phyloP scores from a whole-genome alignment of 768 basidiomycete genomes.

The Mycena rebaudengoi region DNA sequence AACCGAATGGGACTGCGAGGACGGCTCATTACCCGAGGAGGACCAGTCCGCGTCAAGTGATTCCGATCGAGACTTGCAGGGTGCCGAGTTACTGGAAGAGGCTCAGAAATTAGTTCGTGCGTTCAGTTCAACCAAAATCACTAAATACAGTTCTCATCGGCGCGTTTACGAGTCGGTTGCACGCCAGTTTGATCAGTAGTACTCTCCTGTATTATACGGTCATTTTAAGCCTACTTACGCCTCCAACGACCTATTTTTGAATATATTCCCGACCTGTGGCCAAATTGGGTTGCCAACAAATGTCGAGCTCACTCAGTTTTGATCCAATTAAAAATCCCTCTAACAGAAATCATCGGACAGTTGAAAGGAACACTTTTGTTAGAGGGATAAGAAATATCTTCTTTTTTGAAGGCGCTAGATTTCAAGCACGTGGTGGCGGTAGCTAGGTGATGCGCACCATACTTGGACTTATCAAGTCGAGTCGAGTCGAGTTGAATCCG shows the following conservation, averaged over 20 bases:
- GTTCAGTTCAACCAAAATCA: slow-evolving; percentile 32
- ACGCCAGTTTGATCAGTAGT: slow-evolving; percentile 17
- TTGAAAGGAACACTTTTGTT: too few relatives aligned
- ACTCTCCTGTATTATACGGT: background rate
- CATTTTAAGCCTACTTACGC: slow-evolving; percentile 12
- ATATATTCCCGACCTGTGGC: background rate
- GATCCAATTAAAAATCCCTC: background rate
- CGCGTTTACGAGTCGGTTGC: slow-evolving; percentile 26
- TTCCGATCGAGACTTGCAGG: background rate
- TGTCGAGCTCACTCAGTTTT: slow-evolving; percentile 2
- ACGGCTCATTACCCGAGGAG: background rate
- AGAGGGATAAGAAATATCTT: too few relatives aligned
- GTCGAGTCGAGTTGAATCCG: too few relatives aligned
- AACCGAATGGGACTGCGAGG: background rate
- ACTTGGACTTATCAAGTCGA: too few relatives aligned
- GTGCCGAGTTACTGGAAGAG: slow-evolving; percentile 2
- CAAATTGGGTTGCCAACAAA: background rate
- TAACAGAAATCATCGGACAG: too few relatives aligned
- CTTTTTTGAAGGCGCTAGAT: too few relatives aligned
- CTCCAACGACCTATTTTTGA: background rate
- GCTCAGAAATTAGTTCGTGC: slow-evolving; percentile 25
- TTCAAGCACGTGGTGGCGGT: too few relatives aligned
- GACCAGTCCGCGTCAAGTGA: background rate
- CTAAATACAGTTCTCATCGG: slow-evolving; percentile 31
- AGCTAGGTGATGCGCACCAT: too few relatives aligned